Conservation (phyloP, 208 protist species). For the Herpetomonas samuelpessoai region DNA sequence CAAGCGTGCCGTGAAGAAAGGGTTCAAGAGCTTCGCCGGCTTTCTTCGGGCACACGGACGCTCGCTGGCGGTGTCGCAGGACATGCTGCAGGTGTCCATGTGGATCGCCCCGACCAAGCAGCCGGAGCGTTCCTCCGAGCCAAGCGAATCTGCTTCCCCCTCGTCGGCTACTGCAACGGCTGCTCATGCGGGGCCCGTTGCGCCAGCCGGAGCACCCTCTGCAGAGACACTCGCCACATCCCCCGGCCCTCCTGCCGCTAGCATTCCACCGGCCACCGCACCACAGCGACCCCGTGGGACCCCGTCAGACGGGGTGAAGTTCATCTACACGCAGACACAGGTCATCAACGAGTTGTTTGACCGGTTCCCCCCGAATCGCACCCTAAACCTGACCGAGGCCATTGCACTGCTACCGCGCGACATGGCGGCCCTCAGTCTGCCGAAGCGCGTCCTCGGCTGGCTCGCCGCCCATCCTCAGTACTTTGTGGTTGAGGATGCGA, state of each 20-base stretch:
- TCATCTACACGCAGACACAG: conserved; percentile 49
- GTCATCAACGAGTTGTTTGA: conserved; percentile 76
- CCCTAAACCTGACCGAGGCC: conserved; percentile 52
- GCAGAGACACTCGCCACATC: background rate
- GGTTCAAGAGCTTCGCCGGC: conserved; percentile 75
- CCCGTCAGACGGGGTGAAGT: background rate
- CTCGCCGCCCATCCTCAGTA: conserved; percentile 50
- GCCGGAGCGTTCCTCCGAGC: too few relatives aligned
- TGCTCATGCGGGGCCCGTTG: too few relatives aligned
- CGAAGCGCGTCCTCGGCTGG: conserved; percentile 57
- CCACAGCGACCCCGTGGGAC: background rate
- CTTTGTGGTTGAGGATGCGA: conserved; percentile 61
- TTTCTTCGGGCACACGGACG: conserved; percentile 80
- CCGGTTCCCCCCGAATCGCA: conserved; percentile 46
- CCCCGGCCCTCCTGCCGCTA: background rate
- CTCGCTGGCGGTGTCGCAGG: conserved; percentile 69
- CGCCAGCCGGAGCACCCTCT: too few relatives aligned
- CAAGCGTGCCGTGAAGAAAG: conserved; percentile 53
- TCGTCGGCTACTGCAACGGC: background rate
- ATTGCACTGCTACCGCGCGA: conserved; percentile 47
- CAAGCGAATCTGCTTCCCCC: too few relatives aligned
- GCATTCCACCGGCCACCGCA: background rate
- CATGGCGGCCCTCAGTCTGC: conserved; percentile 36
- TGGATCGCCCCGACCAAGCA: conserved; percentile 44
- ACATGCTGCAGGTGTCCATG: conserved; percentile 84